Evolutionary conservation across 768 basidiomycete species (phyloP).

Genomic region (Artomyces pyxidatus): DNA sequence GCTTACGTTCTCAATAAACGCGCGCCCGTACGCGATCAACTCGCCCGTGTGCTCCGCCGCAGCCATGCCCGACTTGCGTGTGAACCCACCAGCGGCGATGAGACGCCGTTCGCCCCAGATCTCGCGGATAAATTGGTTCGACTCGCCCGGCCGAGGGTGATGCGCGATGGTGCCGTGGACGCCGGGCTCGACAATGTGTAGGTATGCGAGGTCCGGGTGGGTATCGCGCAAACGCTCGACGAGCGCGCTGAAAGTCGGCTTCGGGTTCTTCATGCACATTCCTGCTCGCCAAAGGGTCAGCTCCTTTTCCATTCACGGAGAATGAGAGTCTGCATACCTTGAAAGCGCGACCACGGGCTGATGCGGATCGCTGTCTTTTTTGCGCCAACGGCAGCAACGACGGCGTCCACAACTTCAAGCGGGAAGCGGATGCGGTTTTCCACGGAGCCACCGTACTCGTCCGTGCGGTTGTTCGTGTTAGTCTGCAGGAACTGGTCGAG

Average conservation of each 20-base stretch:
- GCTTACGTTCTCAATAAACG: constrained; percentile 23
- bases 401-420: constrained; percentile 29
- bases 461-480: constrained; percentile 30
- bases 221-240: too few species aligned
- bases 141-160: too few species aligned
- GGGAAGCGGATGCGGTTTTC: constrained; percentile 36
- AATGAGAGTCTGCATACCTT: too few species aligned
- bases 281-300: too few species aligned
- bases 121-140: constrained; percentile 13
- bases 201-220: too few species aligned
- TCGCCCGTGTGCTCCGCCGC: constrained; percentile 13
- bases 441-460: constrained; percentile 37
- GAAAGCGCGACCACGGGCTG: too few species aligned
- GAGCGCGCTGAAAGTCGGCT: too few species aligned
- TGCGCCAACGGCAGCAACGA: constrained; percentile 26
- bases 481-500: constrained; percentile 35
- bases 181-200: too few species aligned
- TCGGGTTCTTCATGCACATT: too few species aligned
- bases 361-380: constrained; percentile 28
- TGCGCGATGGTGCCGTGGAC: too few species aligned
- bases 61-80: constrained; percentile 11
- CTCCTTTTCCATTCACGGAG: too few species aligned
- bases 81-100: constrained; percentile 15
- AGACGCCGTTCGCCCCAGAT: constrained; percentile 9
- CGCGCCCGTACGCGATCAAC: constrained; percentile 18